phyloP scores from a whole-genome alignment of 1,284 basidiomycete genomes.

The Tylopilus sp. region DNA sequence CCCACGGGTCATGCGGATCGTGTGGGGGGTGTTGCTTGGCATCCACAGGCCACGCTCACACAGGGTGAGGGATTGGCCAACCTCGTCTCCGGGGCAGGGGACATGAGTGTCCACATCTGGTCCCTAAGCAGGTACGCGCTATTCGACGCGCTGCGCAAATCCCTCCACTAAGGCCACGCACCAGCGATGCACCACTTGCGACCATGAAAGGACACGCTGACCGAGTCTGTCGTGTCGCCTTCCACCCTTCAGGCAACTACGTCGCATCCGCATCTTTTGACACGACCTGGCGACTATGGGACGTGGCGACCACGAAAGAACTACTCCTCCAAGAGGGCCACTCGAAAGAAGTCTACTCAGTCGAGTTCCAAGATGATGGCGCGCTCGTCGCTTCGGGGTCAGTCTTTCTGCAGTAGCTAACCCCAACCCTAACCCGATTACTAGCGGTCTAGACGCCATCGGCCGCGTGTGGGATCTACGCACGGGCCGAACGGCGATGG shows the following conservation, averaged over 20 bases:
- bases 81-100: slow-evolving; percentile 88
- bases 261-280: slow-evolving; percentile 96
- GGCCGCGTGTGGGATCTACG: slow-evolving; percentile 96
- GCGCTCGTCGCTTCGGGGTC: slow-evolving; percentile 90
- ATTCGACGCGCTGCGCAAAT: not conserved
- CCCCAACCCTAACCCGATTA: slow-evolving; percentile 11
- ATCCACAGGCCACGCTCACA: slow-evolving; percentile 87
- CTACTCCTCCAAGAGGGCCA: slow-evolving; percentile 94
- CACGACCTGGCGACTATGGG: slow-evolving; percentile 99
- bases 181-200: slow-evolving; percentile 56
- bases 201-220: slow-evolving; percentile 86
- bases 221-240: slow-evolving; percentile 89
- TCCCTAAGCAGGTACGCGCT: slow-evolving; percentile 69
- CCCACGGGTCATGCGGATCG: slow-evolving; percentile 79
- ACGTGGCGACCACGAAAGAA: slow-evolving; percentile 78
- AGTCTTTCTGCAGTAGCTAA: not conserved
- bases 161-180: slow-evolving; percentile 50
- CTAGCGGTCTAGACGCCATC: slow-evolving; percentile 92
- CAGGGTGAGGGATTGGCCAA: slow-evolving; percentile 73
- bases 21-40: slow-evolving; percentile 96
- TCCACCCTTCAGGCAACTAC: slow-evolving; percentile 93
- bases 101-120: slow-evolving; percentile 86
- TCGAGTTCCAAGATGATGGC: slow-evolving; percentile 96
- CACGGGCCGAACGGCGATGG: slow-evolving; percentile 96
- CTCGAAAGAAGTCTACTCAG: slow-evolving; percentile 92